Conservation (phyloP, 768 basidiomycete species). For the Amanita molliuscula region DNA sequence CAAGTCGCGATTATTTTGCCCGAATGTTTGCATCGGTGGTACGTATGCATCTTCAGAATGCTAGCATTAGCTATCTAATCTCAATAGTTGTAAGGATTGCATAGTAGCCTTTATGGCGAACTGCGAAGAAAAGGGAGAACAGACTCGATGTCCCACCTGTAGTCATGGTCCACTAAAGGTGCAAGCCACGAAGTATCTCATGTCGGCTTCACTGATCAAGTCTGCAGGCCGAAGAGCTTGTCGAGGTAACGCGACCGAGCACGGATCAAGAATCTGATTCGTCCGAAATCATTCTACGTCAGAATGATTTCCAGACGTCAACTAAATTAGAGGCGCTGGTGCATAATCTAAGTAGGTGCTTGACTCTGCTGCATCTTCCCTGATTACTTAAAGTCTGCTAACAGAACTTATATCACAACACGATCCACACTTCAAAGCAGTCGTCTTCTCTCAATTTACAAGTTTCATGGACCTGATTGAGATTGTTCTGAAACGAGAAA, state of each 20-base stretch:
- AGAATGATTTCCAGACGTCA: slow-evolving; percentile 81
- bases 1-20: slow-evolving; percentile 63
- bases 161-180: slow-evolving; percentile 58
- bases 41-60: slow-evolving; percentile 2
- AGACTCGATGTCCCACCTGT: slow-evolving; percentile 75
- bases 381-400: background rate
- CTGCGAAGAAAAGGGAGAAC: slow-evolving; percentile 60
- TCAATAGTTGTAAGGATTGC: slow-evolving; percentile 79
- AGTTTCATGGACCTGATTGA: slow-evolving; percentile 81
- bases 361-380: background rate
- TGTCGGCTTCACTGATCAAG: background rate
- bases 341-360: slow-evolving; percentile 49
- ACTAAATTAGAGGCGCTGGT: slow-evolving; percentile 86
- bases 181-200: background rate
- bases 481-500: slow-evolving; percentile 55
- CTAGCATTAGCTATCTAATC: background rate
- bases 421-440: slow-evolving; percentile 70
- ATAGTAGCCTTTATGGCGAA: slow-evolving; percentile 63
- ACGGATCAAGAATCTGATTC: slow-evolving; percentile 17
- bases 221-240: slow-evolving; percentile 42
- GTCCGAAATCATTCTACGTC: slow-evolving; percentile 47
- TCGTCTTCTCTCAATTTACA: slow-evolving; percentile 89
- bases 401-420: slow-evolving; percentile 54
- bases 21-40: slow-evolving; percentile 72
- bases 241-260: slow-evolving; percentile 46